Evolutionary conservation across 2,329 filamentous ascomycete species (phyloP).

Genomic region (Neobulgaria alba): DNA sequence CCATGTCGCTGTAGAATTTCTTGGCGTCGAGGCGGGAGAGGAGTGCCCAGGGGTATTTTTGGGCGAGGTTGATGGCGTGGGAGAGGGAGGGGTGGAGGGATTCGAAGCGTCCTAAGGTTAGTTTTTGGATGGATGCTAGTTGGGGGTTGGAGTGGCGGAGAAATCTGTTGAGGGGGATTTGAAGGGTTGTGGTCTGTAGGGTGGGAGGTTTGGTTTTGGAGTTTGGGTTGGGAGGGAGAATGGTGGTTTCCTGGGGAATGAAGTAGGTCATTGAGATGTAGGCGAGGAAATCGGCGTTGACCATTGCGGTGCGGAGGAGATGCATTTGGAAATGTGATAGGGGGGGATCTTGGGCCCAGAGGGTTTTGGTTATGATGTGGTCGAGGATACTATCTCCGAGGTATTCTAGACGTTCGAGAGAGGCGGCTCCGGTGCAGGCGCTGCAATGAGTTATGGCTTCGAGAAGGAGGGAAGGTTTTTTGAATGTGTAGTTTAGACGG

Average conservation of each 20-base stretch:
- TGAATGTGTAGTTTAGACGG: conserved; percentile 65
- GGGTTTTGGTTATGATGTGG: conserved; percentile 56
- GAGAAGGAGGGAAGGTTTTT: conserved; percentile 56
- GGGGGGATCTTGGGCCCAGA: conserved; percentile 36
- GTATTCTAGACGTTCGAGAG: conserved; percentile 73
- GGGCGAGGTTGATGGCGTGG: conserved; percentile 39
- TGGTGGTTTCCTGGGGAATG: conserved; percentile 28
- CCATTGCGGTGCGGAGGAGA: conserved; percentile 62
- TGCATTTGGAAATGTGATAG: conserved; percentile 60
- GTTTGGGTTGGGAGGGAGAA: conserved; percentile 2
- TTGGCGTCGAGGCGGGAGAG: conserved; percentile 56
- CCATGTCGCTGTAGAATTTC: conserved; percentile 77
- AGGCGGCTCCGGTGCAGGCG: conserved; percentile 36
- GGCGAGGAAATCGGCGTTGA: conserved; percentile 72
- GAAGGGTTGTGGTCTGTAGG: not conserved
- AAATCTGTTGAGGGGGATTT: conserved; percentile 52
- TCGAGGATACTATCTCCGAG: conserved; percentile 83
- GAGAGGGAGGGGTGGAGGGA: conserved; percentile 40
- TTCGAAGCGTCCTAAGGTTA: conserved; percentile 17
- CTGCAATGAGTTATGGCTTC: conserved; percentile 79
- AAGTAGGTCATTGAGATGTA: conserved; percentile 60
- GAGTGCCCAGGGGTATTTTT: conserved; percentile 66
- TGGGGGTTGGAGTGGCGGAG: conserved; percentile 50
- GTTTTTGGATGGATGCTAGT: conserved; percentile 38
- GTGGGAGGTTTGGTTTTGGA: not conserved